These are phyloP conservation scores for Bipolaris zeicola DNA, from an alignment of 2,329 filamentous ascomycete species.

Conservation along the genomic window DNA sequence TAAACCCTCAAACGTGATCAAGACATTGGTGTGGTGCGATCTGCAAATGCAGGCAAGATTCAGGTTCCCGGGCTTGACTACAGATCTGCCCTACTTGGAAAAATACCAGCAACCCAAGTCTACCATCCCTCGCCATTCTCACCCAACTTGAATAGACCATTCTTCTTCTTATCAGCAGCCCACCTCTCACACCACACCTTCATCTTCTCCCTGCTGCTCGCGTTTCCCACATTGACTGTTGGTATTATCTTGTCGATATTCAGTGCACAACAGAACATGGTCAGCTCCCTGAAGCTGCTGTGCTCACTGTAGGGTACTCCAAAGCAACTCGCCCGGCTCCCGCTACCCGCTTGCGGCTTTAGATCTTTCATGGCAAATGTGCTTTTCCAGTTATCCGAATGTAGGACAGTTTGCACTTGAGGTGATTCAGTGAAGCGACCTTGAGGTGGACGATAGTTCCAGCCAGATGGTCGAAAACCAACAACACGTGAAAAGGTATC, in stretches of 20 bases:
- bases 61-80: not conserved
- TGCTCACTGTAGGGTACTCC: constrained; percentile 97
- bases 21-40: not conserved
- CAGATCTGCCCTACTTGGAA: not conserved
- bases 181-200: constrained; percentile 69
- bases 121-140: constrained; percentile 23
- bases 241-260: constrained; percentile 89
- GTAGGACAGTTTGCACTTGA: constrained; percentile 67
- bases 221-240: constrained; percentile 83
- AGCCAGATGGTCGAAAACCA: constrained; percentile 90
- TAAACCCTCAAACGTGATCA: too few relatives aligned
- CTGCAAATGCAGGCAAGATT: not conserved
- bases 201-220: constrained; percentile 68
- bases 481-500: constrained; percentile 85
- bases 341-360: constrained; percentile 81
- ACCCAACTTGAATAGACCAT: constrained; percentile 58
- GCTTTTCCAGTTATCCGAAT: constrained; percentile 74
- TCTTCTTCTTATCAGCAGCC: constrained; percentile 66
- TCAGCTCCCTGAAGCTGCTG: constrained; percentile 90
- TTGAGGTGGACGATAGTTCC: constrained; percentile 82
- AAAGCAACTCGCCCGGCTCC: constrained; percentile 81
- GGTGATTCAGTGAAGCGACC: constrained; percentile 67
- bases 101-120: not conserved
- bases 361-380: constrained; percentile 75
- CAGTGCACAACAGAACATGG: constrained; percentile 87